These are phyloP conservation scores for Fonsecaea nubica DNA, from an alignment of 2,329 filamentous ascomycete genomes.

Conservation along the genomic window DNA sequence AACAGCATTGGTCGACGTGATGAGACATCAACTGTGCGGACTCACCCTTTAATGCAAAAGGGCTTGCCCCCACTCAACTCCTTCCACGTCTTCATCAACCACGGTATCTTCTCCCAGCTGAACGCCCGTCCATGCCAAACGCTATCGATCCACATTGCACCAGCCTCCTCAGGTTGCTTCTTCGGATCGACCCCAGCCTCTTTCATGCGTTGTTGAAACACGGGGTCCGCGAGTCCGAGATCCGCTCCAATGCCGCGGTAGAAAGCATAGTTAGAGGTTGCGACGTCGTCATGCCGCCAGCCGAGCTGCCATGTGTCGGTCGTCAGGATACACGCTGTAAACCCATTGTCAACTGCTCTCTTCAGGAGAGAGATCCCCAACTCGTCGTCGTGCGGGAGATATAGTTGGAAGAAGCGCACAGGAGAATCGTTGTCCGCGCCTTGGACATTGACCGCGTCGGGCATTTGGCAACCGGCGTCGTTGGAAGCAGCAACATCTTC, in stretches of 20 bases:
- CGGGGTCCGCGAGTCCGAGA: slow-evolving; percentile 64
- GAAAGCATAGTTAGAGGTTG: slow-evolving; percentile 66
- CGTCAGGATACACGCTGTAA: slow-evolving; percentile 65
- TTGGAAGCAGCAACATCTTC: slow-evolving; percentile 66
- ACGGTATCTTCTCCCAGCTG: slow-evolving; percentile 71
- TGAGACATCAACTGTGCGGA: background rate
- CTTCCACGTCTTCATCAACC: slow-evolving; percentile 66
- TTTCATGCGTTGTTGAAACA: slow-evolving; percentile 62
- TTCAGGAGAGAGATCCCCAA: slow-evolving; percentile 62
- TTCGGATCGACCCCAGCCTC: slow-evolving; percentile 61
- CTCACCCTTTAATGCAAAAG: slow-evolving; percentile 68
- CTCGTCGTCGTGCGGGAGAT: slow-evolving; percentile 68
- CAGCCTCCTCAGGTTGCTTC: slow-evolving; percentile 60
- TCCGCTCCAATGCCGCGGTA: slow-evolving; percentile 67
- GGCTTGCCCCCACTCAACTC: slow-evolving; percentile 61
- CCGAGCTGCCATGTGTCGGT: slow-evolving; percentile 68
- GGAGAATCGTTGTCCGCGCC: slow-evolving; percentile 37
- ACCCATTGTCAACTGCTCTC: slow-evolving; percentile 63
- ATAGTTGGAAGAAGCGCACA: slow-evolving; percentile 68
- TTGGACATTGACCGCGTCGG: slow-evolving; percentile 34
- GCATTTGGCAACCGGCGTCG: slow-evolving; percentile 46
- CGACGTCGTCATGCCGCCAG: slow-evolving; percentile 66
- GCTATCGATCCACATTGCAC: slow-evolving; percentile 68
- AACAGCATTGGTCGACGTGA: background rate
- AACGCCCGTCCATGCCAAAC: slow-evolving; percentile 69